A percentile compares a stretch with the other conserved stretches of the same genome.
These are phyloP conservation scores for Vitis amurensis DNA, from an alignment of 164 flowering plant genomes.

Conservation along the genomic window DNA sequence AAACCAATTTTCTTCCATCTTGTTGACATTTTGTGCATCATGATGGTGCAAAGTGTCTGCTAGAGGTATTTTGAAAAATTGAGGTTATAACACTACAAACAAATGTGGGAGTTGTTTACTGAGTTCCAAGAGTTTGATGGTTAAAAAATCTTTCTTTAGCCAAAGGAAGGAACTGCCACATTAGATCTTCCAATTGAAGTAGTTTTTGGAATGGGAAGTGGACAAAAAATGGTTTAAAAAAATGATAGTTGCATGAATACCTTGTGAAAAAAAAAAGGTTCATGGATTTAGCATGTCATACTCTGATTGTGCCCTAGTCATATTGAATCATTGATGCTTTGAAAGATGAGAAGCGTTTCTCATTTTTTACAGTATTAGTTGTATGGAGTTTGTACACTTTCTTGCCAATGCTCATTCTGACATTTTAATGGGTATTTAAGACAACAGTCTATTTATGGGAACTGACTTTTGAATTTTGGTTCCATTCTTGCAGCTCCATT, in stretches of 20 bases:
- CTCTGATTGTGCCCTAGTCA: neutral
- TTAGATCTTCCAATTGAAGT: neutral
- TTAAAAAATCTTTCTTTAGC: neutral
- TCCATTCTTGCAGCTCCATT: slow-evolving; percentile 45
- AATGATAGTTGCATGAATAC: too few relatives aligned
- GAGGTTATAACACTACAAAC: too few relatives aligned
- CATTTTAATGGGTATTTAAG: neutral
- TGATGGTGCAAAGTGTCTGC: too few relatives aligned
- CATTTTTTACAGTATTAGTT: neutral
- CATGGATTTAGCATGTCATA: neutral
- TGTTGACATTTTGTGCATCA: too few relatives aligned
- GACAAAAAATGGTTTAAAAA: neutral
- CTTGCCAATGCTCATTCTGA: neutral
- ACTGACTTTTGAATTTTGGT: slow-evolving; percentile 4
- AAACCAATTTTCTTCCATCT: too few relatives aligned
- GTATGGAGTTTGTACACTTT: neutral
- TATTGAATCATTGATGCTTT: neutral
- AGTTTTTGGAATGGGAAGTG: neutral
- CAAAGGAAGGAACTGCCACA: neutral
- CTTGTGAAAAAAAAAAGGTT: neutral
- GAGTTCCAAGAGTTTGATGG: neutral
- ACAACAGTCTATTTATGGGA: too few relatives aligned
- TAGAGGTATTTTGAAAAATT: too few relatives aligned
- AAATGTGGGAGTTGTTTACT: neutral
- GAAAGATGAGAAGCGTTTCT: neutral